Base-by-base conservation (phyloP, 1,284 basidiomycete genomes). In the Boletus hoseneyae region DNA sequence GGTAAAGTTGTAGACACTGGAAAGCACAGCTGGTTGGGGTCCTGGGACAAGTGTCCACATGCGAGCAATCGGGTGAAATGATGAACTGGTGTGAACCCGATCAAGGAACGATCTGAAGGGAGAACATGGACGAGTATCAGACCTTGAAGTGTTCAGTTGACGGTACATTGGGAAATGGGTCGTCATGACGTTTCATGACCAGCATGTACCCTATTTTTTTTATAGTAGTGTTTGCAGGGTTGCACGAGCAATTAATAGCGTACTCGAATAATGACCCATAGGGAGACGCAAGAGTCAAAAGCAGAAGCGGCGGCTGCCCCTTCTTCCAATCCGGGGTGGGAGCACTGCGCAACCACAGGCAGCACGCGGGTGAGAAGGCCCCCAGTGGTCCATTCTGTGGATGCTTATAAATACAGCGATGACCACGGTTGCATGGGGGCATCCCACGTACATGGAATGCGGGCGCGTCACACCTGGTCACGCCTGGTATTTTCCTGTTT, bases 301-400 rank as follows among this genome's bases (percentile, higher is more conserved):
- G 19, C 3, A 11, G 23, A 25, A 5, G 23, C 21, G 21, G 21
- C 21, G 21, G 23, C 6, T 25, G 23, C 7, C 23, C 23, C 23
- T 25, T 39, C 21, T 39, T 42, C 23, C 18, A 32, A 42, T 38
- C 30, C 11, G 55, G 47, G 48, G 37, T 48, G 53, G 21, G 53
- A 56, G 43, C 9, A 21, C 35, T 13, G 46, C 19, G 38, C 41
- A 36, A 46, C 12, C 19, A 32, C 43, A 18, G 33, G 30, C 45
- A n/a, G 29, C 37, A 47, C 35, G 45, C n/a, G 32, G 45, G 46
- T 35, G 57, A 46, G 39, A 45, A 44, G 38, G 21, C 13, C 9
- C 10, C 7, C 21, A 18, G 30, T 16, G 7, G 29, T 27, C 37
- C 15, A 42, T n/a, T 25, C 15, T 51, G 12, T 3, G 5, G 13